A percentile compares a stretch with the other conserved stretches of the same genome.
phyloP scores from a whole-genome alignment of 495 filamentous ascomycete genomes.

The Coniosporium apollinis region DNA sequence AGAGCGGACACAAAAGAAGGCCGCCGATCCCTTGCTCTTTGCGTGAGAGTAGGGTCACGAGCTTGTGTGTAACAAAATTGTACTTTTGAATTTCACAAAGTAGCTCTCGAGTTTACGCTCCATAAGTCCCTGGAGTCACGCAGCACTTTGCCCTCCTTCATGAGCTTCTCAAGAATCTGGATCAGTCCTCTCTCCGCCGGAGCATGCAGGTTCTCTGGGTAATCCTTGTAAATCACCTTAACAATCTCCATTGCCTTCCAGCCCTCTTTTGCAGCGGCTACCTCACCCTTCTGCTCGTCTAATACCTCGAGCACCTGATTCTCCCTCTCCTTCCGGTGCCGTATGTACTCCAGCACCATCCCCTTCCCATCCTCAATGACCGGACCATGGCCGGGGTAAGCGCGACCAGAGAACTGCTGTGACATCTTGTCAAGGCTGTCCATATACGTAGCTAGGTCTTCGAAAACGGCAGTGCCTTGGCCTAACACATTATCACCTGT shows the following conservation, averaged over 20 bases:
- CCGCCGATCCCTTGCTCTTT: too few relatives aligned
- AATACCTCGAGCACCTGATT: constrained; percentile 62
- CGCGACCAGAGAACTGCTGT: constrained; percentile 43
- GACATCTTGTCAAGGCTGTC: constrained; percentile 56
- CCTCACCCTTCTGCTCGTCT: constrained; percentile 20
- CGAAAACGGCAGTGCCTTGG: constrained; percentile 85
- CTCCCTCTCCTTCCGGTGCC: constrained; percentile 64
- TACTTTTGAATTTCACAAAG: too few relatives aligned
- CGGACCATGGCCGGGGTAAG: constrained; percentile 77
- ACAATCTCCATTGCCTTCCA: constrained; percentile 73
- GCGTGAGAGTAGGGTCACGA: too few relatives aligned
- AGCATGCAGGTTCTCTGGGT: constrained; percentile 54
- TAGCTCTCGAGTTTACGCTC: too few relatives aligned
- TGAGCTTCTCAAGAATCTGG: constrained; percentile 24
- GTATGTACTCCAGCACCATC: constrained; percentile 65
- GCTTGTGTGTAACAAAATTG: too few relatives aligned
- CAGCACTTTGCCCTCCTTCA: constrained; percentile 20
- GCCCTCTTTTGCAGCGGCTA: constrained; percentile 14
- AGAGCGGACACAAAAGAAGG: too few relatives aligned
- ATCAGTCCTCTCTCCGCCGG: constrained; percentile 30
- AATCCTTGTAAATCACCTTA: constrained; percentile 63
- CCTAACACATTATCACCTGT: constrained; percentile 92
- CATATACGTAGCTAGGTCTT: constrained; percentile 61
- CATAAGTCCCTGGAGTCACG: too few relatives aligned
- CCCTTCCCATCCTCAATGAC: constrained; percentile 47